Evolutionary conservation across 2,329 filamentous ascomycete genomes (phyloP).

Genomic region (Penicillium aurantiogriseum): DNA sequence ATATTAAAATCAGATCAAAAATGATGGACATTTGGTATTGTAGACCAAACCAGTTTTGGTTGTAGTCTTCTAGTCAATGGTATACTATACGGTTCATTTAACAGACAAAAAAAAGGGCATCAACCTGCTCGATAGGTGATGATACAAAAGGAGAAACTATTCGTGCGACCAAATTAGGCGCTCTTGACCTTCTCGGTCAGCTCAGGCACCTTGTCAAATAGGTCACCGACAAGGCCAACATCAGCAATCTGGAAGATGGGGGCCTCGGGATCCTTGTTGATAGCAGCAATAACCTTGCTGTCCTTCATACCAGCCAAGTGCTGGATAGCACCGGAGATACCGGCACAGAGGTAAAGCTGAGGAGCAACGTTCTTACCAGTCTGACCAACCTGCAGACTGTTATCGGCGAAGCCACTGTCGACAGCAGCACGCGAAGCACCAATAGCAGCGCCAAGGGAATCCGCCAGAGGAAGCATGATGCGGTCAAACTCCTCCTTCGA

Average conservation of each 20-base stretch:
- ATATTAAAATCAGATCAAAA: background rate
- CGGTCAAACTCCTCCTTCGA: constrained; percentile 97
- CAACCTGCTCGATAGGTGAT: constrained; percentile 18
- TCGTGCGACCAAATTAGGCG: constrained; percentile 14
- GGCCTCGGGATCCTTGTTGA: constrained; percentile 96
- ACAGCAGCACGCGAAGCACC: constrained; percentile 93
- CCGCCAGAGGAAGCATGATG: constrained; percentile 87
- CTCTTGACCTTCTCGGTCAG: constrained; percentile 89
- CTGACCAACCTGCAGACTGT: constrained; percentile 96
- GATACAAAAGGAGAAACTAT: constrained; percentile 20
- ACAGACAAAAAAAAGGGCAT: constrained; percentile 8
- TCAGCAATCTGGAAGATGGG: constrained; percentile 98
- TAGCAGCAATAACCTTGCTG: constrained; percentile 97
- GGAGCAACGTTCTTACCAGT: constrained; percentile 98
- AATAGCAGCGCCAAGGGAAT: constrained; percentile 90
- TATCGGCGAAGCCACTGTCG: constrained; percentile 96
- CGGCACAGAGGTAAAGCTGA: constrained; percentile 89
- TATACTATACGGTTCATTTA: constrained; percentile 20
- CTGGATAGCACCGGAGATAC: constrained; percentile 96
- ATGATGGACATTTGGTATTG: constrained; percentile 9
- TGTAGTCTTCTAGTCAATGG: constrained; percentile 16
- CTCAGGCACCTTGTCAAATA: constrained; percentile 95
- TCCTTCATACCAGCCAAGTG: constrained; percentile 99
- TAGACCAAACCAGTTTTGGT: constrained; percentile 1
- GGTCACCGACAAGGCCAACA: constrained; percentile 88